Evolutionary conservation across 768 basidiomycete species (phyloP), one percentile per base, ranked within the genome.

Genomic region (Kondoa subrosea): DNA sequence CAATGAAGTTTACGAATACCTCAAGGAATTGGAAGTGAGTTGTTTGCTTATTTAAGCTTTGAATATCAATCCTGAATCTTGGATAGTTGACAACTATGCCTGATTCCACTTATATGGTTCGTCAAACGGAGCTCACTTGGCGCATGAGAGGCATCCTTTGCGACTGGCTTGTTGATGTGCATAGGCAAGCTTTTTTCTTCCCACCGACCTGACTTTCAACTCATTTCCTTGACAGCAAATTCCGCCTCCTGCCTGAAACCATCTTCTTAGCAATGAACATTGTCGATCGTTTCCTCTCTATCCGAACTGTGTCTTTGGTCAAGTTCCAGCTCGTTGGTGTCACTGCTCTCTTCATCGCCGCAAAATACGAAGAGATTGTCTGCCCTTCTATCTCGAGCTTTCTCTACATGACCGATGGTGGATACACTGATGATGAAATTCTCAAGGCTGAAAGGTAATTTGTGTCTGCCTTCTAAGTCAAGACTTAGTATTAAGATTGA

Each of bases 121-220:
- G 77, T 69, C 91, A 96, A 77, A 82, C 83, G 67, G 87, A 90
- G 66, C 81, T 95, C 31, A 85, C 84, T 16, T 93, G 90, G 90
- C 84, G 84, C 63, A 89, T 91, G 84, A 87, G 91, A 14, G 86
- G 85, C 4, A 84, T 91, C 63, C 83, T 96, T 21, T 84, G 88
- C 71, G 91, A 93, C 80, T 95, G 91, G 91, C 81, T 96, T 68
- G 84, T 95, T 71, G 88, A 91, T 77, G 86, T 92, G 17, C 92
- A 95, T 76, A 50, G 40, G 40, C 21, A 50, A 8, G 40, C 40
- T 21, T 50, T 8, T 50, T 50, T 21, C 21, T 21, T 8, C 21
- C 40, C 21, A 21, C 21, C 40, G 21, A 8, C 21, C 12, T 50
- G 40, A n/a, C n/a, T n/a, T 50, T 50, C 12, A 50, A 8, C 40